Evolutionary conservation across 2,329 filamentous ascomycete genomes (phyloP), one percentile per base, ranked within the genome.

Genomic region (Fusarium sp.): DNA sequence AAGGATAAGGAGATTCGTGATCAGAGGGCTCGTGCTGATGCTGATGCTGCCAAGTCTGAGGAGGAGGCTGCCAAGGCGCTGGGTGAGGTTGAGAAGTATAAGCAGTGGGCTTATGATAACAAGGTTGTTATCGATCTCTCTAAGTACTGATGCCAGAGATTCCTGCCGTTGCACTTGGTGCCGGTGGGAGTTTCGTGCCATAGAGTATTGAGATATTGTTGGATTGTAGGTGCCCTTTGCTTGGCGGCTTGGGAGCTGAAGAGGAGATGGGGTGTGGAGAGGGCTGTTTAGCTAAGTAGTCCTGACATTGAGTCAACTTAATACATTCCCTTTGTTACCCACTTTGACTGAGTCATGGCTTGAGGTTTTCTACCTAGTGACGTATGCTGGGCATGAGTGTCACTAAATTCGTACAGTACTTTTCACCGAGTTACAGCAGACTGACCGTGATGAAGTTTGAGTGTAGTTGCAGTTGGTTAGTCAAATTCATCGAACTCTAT

Each of bases 201-300:
- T 4, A 46, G 11, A 3, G 14, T 55, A 7, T 44, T 42, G 59
- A 65, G 46, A 35, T 64, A 31, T 29, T 65, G 39, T 12, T 65
- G 62, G 62, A 5, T 46, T 0, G 10, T 64, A 7, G 44, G 42
- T 3, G 42, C 25, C 0, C 12, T 65, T 3, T 64, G 58, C 7
- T 18, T 63, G 14, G 15, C 38, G 1, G 38, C 25, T 4, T 64
- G 46, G 33, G 46, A 39, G 13, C 13, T 63, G 12, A 44, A 12
- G 0, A 39, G 45, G 11, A 29, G 61, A 27, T 46, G 33, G 22
- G 17, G 17, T 0, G 15, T 3, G 1, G 33, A 63, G 3, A 63
- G 57, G 20, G 5, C 6, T 14, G 14, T 3, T 27, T 56, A 47
- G 7, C 1, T 18, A 9, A 20, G 20, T 39, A 33, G 27, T 18